Percentiles rank a stretch among this genome's conserved stretches.
phyloP scores from a whole-genome alignment of 2,329 filamentous ascomycete genomes.

The Beauveria varroae region DNA sequence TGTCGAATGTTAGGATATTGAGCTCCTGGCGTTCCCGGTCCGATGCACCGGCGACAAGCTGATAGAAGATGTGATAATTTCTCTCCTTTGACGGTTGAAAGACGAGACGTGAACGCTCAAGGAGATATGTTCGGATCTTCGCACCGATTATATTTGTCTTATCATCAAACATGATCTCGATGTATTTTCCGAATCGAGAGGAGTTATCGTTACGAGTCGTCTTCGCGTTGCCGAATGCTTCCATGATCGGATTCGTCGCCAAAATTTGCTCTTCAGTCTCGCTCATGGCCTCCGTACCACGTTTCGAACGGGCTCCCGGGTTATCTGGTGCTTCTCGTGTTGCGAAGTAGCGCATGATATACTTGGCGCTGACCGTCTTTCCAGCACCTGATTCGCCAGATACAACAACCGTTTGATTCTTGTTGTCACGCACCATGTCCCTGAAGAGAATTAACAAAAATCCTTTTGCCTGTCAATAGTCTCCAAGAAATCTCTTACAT shows the following conservation, averaged over 20 bases:
- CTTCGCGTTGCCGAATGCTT: conserved; percentile 98
- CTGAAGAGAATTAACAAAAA: conserved; percentile 42
- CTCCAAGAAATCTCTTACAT: conserved; percentile 54
- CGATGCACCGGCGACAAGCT: conserved; percentile 86
- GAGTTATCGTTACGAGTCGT: conserved; percentile 99
- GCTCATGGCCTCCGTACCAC: conserved; percentile 76
- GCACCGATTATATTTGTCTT: conserved; percentile 95
- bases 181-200: conserved; percentile 98
- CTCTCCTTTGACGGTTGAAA: conserved; percentile 97
- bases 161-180: conserved; percentile 98
- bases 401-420: conserved; percentile 98
- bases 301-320: conserved; percentile 67
- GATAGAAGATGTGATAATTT: conserved; percentile 99
- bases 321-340: conserved; percentile 92
- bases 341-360: conserved; percentile 99
- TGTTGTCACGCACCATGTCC: conserved; percentile 92
- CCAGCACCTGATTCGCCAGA: conserved; percentile 97
- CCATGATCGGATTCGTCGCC: conserved; percentile 98
- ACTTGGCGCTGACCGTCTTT: conserved; percentile 98
- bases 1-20: conserved; percentile 70
- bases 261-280: conserved; percentile 98
- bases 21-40: conserved; percentile 76
- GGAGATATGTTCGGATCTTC: conserved; percentile 90
- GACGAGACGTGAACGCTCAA: conserved; percentile 91
- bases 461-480: not conserved